Evolutionary conservation across 2,329 filamentous ascomycete genomes (phyloP), one percentile per base, ranked within the genome.

Genomic region (Neofusicoccum laricinum): DNA sequence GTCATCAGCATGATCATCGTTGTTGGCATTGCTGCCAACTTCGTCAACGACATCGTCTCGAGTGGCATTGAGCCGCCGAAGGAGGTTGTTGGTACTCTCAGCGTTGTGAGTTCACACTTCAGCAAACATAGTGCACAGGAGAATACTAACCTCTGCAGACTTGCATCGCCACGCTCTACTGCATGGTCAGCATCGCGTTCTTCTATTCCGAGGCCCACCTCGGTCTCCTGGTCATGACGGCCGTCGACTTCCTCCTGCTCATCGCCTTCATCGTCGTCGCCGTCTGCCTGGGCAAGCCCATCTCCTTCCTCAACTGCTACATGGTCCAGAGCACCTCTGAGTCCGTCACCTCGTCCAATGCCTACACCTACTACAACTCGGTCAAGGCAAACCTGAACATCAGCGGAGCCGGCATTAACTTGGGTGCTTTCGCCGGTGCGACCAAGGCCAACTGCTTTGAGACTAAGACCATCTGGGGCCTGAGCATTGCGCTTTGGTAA

Each of bases 381-480:
- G 72, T 88, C 3, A 79, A 80, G 21, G 79, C 78, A 65, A 85
- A 84, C 66, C 73, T 87, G 40, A 80, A 81, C 64, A 79, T 80
- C 53, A 75, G 81, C 57, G 82, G 81, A n/a, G 79, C 80, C 6
- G 80, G 75, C 45, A 72, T 87, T 63, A 78, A 80, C 19, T 80
- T 87, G 66, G 71, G 72, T 14, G 76, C 80, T 64, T 88, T 85
- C 84, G 85, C 86, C 49, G 85, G 85, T n/a, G 81, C 84, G 8
- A 86, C 81, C 12, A 84, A 82, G 73, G 72, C 84, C 17, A 90
- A 90, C 63, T 97, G 93, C 80, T 87, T 88, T 72, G 88, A 95
- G 81, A 88, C 93, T 76, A 96, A 96, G 83, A 86, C 90, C 15
- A 86, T 95, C 68, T 97, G 93, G 93, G 93, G 92, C 0, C 78